phyloP scores from a whole-genome alignment of 805 yeast genomes.

The Scheffersomyces stipitis region DNA sequence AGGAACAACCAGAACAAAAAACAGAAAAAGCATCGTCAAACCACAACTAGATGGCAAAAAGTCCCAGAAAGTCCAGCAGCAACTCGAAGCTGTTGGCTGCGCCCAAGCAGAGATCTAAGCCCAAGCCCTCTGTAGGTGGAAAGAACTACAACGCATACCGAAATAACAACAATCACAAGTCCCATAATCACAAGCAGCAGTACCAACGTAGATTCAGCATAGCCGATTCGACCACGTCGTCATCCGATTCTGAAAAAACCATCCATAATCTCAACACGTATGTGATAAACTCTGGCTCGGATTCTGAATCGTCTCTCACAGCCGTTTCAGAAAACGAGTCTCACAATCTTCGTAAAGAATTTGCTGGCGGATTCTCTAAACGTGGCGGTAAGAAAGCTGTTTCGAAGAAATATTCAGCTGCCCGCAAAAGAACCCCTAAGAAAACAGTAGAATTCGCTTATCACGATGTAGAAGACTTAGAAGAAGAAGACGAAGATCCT shows the following conservation, averaged over 20 bases:
- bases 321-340: conserved; percentile 34
- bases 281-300: conserved; percentile 13
- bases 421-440: conserved; percentile 22
- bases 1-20: background rate
- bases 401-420: conserved; percentile 4
- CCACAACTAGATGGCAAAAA: conserved; percentile 36
- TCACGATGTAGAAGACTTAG: conserved; percentile 3
- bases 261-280: conserved; percentile 5
- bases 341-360: conserved; percentile 9
- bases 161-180: conserved; percentile 10
- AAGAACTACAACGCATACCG: conserved; percentile 30
- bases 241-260: conserved; percentile 27
- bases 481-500: conserved; percentile 3
- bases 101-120: conserved; percentile 11
- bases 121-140: conserved; percentile 25
- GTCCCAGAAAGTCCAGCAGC: conserved; percentile 25
- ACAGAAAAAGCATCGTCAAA: too few species aligned
- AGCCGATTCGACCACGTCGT: conserved; percentile 31
- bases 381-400: conserved; percentile 7
- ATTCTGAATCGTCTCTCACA: conserved; percentile 41
- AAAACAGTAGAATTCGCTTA: conserved; percentile 20
- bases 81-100: background rate
- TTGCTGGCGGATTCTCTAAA: conserved; percentile 10
- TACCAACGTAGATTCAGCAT: conserved; percentile 35
- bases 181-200: conserved; percentile 8